A percentile compares a stretch with the other conserved stretches of the same genome.
Evolutionary conservation across 257 asterid genomes (phyloP).

Genomic region (Fraxinus pennsylvanica): DNA sequence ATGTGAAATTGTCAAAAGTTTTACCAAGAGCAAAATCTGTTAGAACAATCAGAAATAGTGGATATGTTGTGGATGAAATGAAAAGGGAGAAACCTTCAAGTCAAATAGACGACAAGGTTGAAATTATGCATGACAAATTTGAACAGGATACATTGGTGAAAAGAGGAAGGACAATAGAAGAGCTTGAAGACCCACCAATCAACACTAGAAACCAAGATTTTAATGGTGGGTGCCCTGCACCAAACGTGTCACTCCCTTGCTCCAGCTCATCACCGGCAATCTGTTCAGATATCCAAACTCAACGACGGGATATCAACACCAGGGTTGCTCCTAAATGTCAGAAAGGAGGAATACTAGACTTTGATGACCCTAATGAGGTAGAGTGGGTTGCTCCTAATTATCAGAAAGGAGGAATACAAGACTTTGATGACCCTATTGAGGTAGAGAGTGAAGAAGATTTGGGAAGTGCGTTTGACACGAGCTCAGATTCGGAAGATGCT

Average conservation of each 20-base stretch:
- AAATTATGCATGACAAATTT: constrained; percentile 21
- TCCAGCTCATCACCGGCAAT: background rate
- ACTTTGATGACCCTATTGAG: constrained; percentile 23
- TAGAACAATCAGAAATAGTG: constrained; percentile 59
- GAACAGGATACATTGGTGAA: constrained; percentile 31
- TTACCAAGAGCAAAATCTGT: constrained; percentile 67
- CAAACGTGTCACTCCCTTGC: constrained; percentile 39
- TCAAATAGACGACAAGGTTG: constrained; percentile 31
- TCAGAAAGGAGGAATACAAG: constrained; percentile 36
- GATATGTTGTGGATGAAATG: constrained; percentile 26
- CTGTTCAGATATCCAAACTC: background rate
- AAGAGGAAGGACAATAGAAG: constrained; percentile 24
- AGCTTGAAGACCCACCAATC: constrained; percentile 27
- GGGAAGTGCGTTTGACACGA: constrained; percentile 33
- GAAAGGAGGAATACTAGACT: background rate
- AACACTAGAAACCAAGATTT: constrained; percentile 28
- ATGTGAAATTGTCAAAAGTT: constrained; percentile 46
- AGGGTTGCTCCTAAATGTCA: background rate
- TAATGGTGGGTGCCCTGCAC: constrained; percentile 32
- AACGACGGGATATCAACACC: background rate
- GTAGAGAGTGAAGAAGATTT: constrained; percentile 33
- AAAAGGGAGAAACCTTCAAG: constrained; percentile 31
- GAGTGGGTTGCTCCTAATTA: constrained; percentile 18
- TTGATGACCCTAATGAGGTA: background rate
- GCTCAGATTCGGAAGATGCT: constrained; percentile 40